Evolutionary conservation across 257 asterid genomes (phyloP).

Genomic region (Petunia axillaris): DNA sequence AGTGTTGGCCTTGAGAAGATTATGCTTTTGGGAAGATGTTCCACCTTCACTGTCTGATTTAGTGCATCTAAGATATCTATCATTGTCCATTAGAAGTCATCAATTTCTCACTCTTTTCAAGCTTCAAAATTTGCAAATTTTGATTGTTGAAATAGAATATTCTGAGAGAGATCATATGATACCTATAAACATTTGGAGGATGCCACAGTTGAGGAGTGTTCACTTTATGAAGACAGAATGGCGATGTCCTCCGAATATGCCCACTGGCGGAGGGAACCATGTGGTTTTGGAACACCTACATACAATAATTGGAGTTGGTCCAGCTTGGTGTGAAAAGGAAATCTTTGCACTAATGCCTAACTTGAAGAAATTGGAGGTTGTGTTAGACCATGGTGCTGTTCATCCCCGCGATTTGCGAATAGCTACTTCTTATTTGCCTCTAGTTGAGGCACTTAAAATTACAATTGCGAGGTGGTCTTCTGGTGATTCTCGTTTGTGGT

Average conservation of each 20-base stretch:
- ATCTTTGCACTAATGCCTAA: constrained; percentile 30
- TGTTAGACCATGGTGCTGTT: too few relatives aligned
- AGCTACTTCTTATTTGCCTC: neutral
- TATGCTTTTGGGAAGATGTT: neutral
- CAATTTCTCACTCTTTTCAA: constrained; percentile 16
- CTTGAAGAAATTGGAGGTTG: constrained; percentile 33
- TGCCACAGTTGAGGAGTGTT: constrained; percentile 33
- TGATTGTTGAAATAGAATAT: constrained; percentile 11
- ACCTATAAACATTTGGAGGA: constrained; percentile 30
- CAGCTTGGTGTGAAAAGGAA: constrained; percentile 25
- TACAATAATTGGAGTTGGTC: constrained; percentile 31
- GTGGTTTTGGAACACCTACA: constrained; percentile 16
- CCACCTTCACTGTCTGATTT: neutral
- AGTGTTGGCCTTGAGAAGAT: constrained; percentile 20
- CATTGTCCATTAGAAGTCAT: neutral
- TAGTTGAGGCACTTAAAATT: neutral
- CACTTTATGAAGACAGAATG: constrained; percentile 23
- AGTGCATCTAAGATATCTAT: constrained; percentile 26
- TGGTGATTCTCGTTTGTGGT: neutral
- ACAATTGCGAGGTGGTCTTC: neutral
- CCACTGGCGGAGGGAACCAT: constrained; percentile 19
- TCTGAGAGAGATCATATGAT: neutral
- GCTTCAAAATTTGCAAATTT: constrained; percentile 1
- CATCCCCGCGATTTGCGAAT: too few relatives aligned
- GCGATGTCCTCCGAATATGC: neutral